Percentiles rank a stretch among this genome's conserved stretches.
These are phyloP conservation scores for Xerocomellus amylosporus DNA, from an alignment of 768 basidiomycete genomes.

Conservation along the genomic window DNA sequence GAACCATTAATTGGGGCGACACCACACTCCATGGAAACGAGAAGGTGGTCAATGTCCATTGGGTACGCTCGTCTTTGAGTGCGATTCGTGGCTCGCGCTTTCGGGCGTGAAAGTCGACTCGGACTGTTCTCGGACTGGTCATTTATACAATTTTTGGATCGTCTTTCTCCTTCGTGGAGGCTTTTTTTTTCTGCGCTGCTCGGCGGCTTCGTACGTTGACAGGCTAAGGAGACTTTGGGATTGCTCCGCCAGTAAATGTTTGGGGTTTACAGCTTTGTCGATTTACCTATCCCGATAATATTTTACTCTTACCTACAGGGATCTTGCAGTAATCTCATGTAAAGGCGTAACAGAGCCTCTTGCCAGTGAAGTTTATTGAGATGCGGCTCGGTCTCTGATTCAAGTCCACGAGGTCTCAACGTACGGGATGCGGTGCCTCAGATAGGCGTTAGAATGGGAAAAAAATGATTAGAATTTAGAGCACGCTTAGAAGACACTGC, in stretches of 20 bases:
- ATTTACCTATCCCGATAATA: background rate
- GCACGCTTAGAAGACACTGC: background rate
- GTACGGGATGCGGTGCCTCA: background rate
- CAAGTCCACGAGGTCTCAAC: background rate
- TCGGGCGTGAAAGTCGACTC: conserved; percentile 26
- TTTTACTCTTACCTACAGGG: background rate
- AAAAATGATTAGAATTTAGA: background rate
- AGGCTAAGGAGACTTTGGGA: background rate
- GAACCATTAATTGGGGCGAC: background rate
- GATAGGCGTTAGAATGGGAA: conserved; percentile 4
- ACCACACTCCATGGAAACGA: conserved; percentile 14
- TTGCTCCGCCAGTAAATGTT: background rate
- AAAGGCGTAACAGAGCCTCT: background rate
- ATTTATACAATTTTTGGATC: conserved; percentile 15
- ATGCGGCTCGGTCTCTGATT: background rate
- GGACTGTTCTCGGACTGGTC: conserved; percentile 26
- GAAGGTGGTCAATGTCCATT: conserved; percentile 5
- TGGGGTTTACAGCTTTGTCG: no score
- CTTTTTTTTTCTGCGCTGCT: background rate
- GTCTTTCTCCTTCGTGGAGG: conserved; percentile 18
- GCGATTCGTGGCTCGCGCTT: conserved; percentile 22
- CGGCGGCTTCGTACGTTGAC: background rate
- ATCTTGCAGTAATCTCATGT: background rate
- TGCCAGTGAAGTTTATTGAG: background rate
- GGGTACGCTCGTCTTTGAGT: conserved; percentile 18